These are phyloP conservation scores for Friedmanniomyces endolithicus DNA, from an alignment of 495 filamentous ascomycete species.

Conservation along the genomic window DNA sequence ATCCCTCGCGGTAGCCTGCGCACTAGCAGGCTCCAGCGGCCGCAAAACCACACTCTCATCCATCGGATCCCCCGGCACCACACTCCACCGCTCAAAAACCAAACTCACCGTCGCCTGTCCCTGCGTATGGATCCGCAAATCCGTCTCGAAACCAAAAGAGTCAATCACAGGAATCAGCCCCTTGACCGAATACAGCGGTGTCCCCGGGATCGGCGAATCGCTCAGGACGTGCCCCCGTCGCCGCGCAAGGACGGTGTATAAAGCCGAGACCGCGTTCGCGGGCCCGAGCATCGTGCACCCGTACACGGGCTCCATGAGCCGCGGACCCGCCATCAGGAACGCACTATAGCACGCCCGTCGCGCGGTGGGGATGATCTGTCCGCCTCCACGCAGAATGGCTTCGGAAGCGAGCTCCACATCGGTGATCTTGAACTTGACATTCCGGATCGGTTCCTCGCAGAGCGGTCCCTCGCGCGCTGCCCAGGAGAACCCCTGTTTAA, in stretches of 20 bases:
- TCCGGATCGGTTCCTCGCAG: conserved; percentile 98
- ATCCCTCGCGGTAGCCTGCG: conserved; percentile 80
- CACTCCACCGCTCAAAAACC: conserved; percentile 91
- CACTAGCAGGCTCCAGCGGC: conserved; percentile 73
- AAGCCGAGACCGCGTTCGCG: conserved; percentile 70
- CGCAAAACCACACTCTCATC: conserved; percentile 72
- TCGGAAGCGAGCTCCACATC: conserved; percentile 78
- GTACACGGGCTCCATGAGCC: conserved; percentile 94
- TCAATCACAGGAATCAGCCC: conserved; percentile 93
- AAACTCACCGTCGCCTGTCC: conserved; percentile 79
- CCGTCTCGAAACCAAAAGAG: conserved; percentile 93
- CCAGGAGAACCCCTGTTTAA: conserved; percentile 93
- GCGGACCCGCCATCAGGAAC: conserved; percentile 91
- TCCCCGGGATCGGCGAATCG: conserved; percentile 88
- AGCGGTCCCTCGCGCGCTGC: conserved; percentile 87
- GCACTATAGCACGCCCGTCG: conserved; percentile 84
- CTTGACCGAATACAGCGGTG: conserved; percentile 77
- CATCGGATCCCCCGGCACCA: conserved; percentile 89
- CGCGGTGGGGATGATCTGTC: conserved; percentile 92
- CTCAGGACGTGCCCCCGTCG: conserved; percentile 84
- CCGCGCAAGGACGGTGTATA: conserved; percentile 84
- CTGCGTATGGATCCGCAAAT: conserved; percentile 89
- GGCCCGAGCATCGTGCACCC: conserved; percentile 84
- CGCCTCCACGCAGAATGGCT: conserved; percentile 85
- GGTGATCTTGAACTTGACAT: conserved; percentile 88